Evolutionary conservation across 2,329 filamentous ascomycete genomes (phyloP), one percentile per base, ranked within the genome.

Genomic region (Diaporthe sp.): DNA sequence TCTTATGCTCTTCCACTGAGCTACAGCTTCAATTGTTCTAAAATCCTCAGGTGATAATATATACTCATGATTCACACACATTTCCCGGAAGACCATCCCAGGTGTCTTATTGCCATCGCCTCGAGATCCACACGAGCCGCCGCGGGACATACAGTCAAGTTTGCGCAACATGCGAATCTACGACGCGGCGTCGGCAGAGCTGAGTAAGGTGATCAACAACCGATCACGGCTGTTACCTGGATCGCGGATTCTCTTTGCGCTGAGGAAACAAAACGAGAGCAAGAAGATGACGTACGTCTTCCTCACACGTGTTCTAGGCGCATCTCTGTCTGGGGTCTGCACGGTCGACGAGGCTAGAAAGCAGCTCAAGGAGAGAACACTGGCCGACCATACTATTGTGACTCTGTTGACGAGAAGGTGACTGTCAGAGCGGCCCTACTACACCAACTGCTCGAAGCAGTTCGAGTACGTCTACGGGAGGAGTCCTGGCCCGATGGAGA

Each of bases 201-300:
- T 97, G 1, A 80, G 80, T 0, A 85, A 90, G 0, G 89, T 92
- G 0, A 85, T 97, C 3, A 83, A 85, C 1, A 81, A 83, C 1
- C 88, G 95, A n/a, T 86, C 90, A 1, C 90, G 90, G 51, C 82
- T 96, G 4, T 85, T 98, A 0, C 84, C 88, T 0, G 89, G 88
- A 1, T 90, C 92, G 76, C 89, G 88, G 7, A 91, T 97, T 0
- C 86, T 98, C 0, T 86, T 97, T 0, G 89, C 98, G 8, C 92
- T 93, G 79, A 87, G 84, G 74, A 92, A 91, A 75, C 88, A 89
- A n/a, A 90, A 91, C 19, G 86, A 91, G 73, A 90, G 92, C 75
- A 91, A 90, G 79, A 91, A 92, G 77, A 89, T 90, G 78, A 90
- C 93, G 0, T 97, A 96, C 77, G 86, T 94, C 1, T 98, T 98